Percentiles rank a stretch among this genome's conserved stretches.
Conservation (phyloP, 805 yeast species). For the Wickerhamomyces alni region DNA sequence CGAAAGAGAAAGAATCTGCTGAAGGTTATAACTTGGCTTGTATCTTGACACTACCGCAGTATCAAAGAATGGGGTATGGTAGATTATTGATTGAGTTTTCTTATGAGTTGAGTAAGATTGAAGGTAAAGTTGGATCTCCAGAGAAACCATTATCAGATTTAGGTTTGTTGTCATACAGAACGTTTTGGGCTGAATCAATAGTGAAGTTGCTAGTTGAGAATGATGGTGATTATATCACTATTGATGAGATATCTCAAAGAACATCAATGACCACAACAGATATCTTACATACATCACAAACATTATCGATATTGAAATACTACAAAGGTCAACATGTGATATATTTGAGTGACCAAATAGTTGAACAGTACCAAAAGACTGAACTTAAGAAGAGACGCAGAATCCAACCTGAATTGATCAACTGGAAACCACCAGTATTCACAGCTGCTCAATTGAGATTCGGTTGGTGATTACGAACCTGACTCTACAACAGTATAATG, state of each 20-base stretch:
- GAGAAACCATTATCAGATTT: constrained; percentile 95
- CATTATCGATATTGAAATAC: constrained; percentile 82
- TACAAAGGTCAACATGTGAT: constrained; percentile 94
- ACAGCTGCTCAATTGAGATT: constrained; percentile 94
- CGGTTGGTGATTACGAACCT: constrained; percentile 82
- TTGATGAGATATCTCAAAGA: constrained; percentile 80
- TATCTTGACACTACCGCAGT: constrained; percentile 91
- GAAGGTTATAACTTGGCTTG: constrained; percentile 96
- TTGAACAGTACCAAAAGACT: constrained; percentile 67
- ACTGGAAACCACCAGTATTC: constrained; percentile 92
- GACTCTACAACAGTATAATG: neutral
- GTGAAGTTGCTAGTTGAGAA: constrained; percentile 64
- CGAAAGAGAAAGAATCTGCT: constrained; percentile 94
- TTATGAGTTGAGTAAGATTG: constrained; percentile 82
- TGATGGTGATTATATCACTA: constrained; percentile 51
- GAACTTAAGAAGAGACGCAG: constrained; percentile 65
- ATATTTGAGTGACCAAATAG: constrained; percentile 75
- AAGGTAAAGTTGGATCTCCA: constrained; percentile 90
- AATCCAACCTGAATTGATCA: constrained; percentile 63
- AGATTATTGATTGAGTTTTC: constrained; percentile 88
- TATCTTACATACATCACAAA: constrained; percentile 87
- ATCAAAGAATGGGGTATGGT: constrained; percentile 94
- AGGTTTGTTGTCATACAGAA: constrained; percentile 89
- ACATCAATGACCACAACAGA: constrained; percentile 97
- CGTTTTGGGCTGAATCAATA: constrained; percentile 92